These are phyloP conservation scores for Piper longum DNA, from an alignment of 164 flowering plant genomes.

Conservation along the genomic window DNA sequence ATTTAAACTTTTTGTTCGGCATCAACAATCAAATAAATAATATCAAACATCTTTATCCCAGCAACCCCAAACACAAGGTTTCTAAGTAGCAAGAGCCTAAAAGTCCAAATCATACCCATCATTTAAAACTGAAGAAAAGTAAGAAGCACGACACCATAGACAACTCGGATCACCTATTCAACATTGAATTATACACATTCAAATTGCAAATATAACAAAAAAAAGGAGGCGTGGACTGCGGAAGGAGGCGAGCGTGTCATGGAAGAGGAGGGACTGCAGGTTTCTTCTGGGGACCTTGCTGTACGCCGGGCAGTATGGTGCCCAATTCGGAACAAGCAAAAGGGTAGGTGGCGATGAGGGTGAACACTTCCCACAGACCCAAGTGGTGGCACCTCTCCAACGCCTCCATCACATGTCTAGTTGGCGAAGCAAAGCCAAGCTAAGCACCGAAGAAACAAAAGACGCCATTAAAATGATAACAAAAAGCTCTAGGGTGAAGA, in stretches of 20 bases:
- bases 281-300: constrained; percentile 35
- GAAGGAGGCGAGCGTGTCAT: constrained; percentile 59
- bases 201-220: background rate
- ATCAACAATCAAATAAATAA: too few relatives aligned
- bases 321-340: constrained; percentile 58
- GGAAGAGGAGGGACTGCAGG: constrained; percentile 53
- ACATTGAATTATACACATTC: background rate
- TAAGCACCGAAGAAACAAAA: too few relatives aligned
- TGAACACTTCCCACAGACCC: constrained; percentile 24
- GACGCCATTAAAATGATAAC: too few relatives aligned
- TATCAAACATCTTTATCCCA: too few relatives aligned
- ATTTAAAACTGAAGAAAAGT: background rate
- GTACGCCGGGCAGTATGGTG: constrained; percentile 47
- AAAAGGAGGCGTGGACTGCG: constrained; percentile 17
- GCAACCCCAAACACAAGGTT: background rate
- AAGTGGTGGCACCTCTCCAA: constrained; percentile 46
- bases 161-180: background rate
- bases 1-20: too few relatives aligned
- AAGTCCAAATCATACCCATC: background rate
- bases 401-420: background rate
- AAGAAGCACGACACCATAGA: background rate
- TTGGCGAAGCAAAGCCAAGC: too few relatives aligned
- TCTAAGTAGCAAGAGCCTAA: background rate
- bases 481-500: too few relatives aligned
- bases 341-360: constrained; percentile 29